A percentile compares a stretch with the other conserved stretches of the same genome.
These are phyloP conservation scores for Friedmanniomyces simplex DNA, from an alignment of 495 filamentous ascomycete species.

Conservation along the genomic window DNA sequence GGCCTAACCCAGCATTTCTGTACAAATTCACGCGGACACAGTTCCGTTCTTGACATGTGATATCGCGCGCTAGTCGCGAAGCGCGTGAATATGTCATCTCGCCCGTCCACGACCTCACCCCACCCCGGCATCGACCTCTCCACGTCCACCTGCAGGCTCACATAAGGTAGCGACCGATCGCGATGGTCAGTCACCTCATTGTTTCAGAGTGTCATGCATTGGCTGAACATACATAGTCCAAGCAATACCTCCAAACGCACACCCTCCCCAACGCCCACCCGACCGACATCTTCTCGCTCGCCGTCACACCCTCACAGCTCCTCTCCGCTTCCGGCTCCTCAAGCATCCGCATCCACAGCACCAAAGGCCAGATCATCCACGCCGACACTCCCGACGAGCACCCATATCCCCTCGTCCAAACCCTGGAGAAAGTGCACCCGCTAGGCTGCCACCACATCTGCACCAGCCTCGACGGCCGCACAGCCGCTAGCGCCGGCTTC, in stretches of 20 bases:
- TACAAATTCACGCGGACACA: neutral
- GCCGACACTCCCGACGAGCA: slow-evolving; percentile 34
- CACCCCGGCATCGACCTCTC: neutral
- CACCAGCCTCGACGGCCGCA: slow-evolving; percentile 54
- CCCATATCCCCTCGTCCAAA: slow-evolving; percentile 66
- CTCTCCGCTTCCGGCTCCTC: slow-evolving; percentile 78
- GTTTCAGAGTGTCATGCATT: neutral
- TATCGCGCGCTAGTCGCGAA: neutral
- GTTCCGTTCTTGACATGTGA: neutral
- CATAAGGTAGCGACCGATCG: too few species aligned
- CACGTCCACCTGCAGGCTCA: neutral
- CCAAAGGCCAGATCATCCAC: slow-evolving; percentile 19
- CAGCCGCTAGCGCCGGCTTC: slow-evolving; percentile 76
- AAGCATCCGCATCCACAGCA: slow-evolving; percentile 62
- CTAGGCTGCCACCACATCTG: slow-evolving; percentile 83
- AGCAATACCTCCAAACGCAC: slow-evolving; percentile 91
- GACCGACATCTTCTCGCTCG: slow-evolving; percentile 81
- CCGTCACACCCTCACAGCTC: slow-evolving; percentile 63
- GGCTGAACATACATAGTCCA: slow-evolving; percentile 51
- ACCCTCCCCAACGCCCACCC: slow-evolving; percentile 82
- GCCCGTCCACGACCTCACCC: neutral
- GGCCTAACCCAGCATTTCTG: neutral
- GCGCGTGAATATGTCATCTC: neutral
- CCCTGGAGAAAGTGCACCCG: slow-evolving; percentile 62
- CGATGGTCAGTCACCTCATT: neutral